These are phyloP conservation scores for Diaporthe ampelina DNA, from an alignment of 2,329 filamentous ascomycete genomes.

Conservation along the genomic window DNA sequence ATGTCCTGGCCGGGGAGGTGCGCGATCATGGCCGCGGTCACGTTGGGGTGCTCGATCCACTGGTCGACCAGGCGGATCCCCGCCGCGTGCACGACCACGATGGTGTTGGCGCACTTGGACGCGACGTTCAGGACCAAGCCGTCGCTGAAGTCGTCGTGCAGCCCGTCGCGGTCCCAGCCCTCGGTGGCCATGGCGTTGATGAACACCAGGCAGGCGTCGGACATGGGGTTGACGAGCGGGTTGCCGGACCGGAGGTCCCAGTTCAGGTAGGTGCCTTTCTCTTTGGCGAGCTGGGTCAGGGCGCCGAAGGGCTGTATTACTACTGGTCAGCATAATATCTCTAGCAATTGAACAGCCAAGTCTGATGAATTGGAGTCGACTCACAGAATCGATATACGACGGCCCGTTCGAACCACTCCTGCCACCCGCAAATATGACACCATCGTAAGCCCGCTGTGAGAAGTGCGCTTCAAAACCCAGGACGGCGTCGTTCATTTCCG, in stretches of 20 bases:
- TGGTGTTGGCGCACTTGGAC: slow-evolving; percentile 70
- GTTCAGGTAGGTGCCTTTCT: slow-evolving; percentile 69
- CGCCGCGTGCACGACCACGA: slow-evolving; percentile 75
- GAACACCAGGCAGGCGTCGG: slow-evolving; percentile 76
- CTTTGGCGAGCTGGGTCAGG: slow-evolving; percentile 65
- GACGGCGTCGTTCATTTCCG: slow-evolving; percentile 60
- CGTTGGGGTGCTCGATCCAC: slow-evolving; percentile 75
- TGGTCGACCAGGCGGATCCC: slow-evolving; percentile 72
- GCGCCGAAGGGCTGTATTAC: slow-evolving; percentile 65
- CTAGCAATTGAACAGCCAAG: slow-evolving; percentile 40
- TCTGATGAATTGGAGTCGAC: slow-evolving; percentile 41
- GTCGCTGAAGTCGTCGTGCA: slow-evolving; percentile 79
- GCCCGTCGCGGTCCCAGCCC: slow-evolving; percentile 75
- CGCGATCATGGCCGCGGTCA: slow-evolving; percentile 74
- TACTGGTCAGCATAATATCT: slow-evolving; percentile 21
- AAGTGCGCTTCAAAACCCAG: slow-evolving; percentile 60
- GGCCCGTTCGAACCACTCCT: slow-evolving; percentile 66
- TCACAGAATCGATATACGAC: slow-evolving; percentile 63
- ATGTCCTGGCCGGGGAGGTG: slow-evolving; percentile 77
- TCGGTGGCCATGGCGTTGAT: slow-evolving; percentile 83
- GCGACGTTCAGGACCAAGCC: slow-evolving; percentile 71
- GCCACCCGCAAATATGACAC: slow-evolving; percentile 66
- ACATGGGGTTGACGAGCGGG: slow-evolving; percentile 60
- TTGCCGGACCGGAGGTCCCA: slow-evolving; percentile 65
- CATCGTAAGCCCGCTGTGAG: slow-evolving; percentile 63